These are phyloP conservation scores for Taiozyma sp. DNA, from an alignment of 1,139 yeast species.

Conservation along the genomic window DNA sequence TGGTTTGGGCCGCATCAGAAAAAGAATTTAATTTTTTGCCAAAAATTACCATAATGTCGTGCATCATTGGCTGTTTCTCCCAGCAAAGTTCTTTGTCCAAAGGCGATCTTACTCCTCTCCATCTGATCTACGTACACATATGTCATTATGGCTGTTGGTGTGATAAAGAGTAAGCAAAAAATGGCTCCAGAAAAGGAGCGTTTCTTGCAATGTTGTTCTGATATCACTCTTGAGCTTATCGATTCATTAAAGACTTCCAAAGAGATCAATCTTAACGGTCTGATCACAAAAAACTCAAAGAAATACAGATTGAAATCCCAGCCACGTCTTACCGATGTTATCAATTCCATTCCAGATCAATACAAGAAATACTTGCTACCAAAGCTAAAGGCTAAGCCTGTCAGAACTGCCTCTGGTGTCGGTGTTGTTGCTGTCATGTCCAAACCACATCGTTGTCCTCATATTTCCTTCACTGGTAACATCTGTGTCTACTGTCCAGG, in stretches of 20 bases:
- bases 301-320: slow-evolving; percentile 89
- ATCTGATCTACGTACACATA: neutral
- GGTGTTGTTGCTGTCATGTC: slow-evolving; percentile 99
- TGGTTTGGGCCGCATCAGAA: slow-evolving; percentile 3
- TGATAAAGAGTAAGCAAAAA: slow-evolving; percentile 43
- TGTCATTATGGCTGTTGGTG: slow-evolving; percentile 24
- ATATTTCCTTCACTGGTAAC: slow-evolving; percentile 97
- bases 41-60: neutral
- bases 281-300: slow-evolving; percentile 80
- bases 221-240: slow-evolving; percentile 84
- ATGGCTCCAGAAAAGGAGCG: slow-evolving; percentile 87
- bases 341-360: slow-evolving; percentile 93
- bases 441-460: slow-evolving; percentile 99
- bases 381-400: slow-evolving; percentile 94
- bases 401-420: slow-evolving; percentile 95
- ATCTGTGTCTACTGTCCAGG: slow-evolving; percentile 99
- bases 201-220: slow-evolving; percentile 89
- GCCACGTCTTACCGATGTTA: slow-evolving; percentile 93
- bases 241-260: slow-evolving; percentile 68
- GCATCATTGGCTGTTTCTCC: neutral
- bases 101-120: slow-evolving; percentile 1
- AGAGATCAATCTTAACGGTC: slow-evolving; percentile 87
- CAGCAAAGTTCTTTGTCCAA: neutral
- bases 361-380: slow-evolving; percentile 89
- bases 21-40: slow-evolving; percentile 3